Conservation (phyloP, 805 yeast species). For the Saccharomyces paradoxus region DNA sequence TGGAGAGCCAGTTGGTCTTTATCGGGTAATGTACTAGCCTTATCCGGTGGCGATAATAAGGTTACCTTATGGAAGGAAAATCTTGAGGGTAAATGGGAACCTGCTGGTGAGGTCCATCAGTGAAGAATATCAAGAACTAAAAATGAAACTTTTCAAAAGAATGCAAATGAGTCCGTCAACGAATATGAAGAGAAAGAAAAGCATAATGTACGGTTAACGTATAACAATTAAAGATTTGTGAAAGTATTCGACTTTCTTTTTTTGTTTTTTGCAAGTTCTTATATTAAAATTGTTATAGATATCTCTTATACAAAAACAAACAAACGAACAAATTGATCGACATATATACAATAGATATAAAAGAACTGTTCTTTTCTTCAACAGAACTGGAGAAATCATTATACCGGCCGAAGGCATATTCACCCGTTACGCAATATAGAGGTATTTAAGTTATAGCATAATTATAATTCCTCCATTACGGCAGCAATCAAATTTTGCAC, state of each 20-base stretch:
- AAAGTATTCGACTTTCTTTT: neutral
- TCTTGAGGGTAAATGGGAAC: slow-evolving; percentile 88
- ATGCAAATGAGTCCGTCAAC: neutral
- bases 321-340: neutral
- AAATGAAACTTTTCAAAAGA: neutral
- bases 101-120: slow-evolving; percentile 93
- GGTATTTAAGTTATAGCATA: neutral
- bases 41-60: slow-evolving; percentile 92
- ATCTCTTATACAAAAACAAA: neutral
- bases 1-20: slow-evolving; percentile 98
- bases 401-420: neutral
- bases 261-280: neutral
- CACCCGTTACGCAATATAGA: slow-evolving; percentile 1
- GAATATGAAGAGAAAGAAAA: neutral
- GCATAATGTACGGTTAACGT: neutral
- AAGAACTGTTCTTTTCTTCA: neutral
- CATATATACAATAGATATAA: neutral
- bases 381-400: neutral
- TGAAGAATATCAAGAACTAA: slow-evolving; percentile 23
- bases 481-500: slow-evolving; percentile 63
- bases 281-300: neutral
- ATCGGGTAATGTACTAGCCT: slow-evolving; percentile 90
- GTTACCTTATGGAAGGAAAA: slow-evolving; percentile 96
- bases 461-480: slow-evolving; percentile 39
- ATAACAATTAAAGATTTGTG: neutral